These are phyloP conservation scores for Penicillium sclerotiorum DNA, from an alignment of 2,329 filamentous ascomycete species.

Conservation along the genomic window DNA sequence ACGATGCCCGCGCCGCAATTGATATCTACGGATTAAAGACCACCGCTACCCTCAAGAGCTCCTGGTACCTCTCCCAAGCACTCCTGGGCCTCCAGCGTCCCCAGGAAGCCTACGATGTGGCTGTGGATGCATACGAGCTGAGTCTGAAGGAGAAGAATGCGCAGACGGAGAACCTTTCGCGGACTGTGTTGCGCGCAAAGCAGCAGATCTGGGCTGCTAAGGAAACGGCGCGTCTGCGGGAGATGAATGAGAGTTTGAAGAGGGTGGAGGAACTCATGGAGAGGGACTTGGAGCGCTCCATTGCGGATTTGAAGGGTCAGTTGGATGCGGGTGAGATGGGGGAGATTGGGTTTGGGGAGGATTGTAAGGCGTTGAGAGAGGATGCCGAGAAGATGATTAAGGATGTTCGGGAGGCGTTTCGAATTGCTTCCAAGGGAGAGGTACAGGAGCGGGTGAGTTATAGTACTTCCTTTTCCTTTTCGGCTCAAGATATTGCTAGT, in stretches of 20 bases:
- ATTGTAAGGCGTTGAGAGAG: conserved; percentile 59
- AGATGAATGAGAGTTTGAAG: conserved; percentile 46
- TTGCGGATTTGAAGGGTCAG: conserved; percentile 38
- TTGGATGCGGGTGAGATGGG: conserved; percentile 49
- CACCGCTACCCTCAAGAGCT: conserved; percentile 73
- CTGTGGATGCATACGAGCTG: conserved; percentile 71
- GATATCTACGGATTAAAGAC: conserved; percentile 57
- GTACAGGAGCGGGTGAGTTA: conserved; percentile 46
- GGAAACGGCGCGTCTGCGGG: conserved; percentile 57
- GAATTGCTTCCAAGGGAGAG: conserved; percentile 44
- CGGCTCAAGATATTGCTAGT: too few relatives aligned
- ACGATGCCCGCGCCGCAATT: conserved; percentile 76
- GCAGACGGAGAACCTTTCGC: conserved; percentile 70
- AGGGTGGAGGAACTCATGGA: conserved; percentile 45
- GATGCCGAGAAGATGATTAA: conserved; percentile 52
- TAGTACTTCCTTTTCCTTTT: not conserved
- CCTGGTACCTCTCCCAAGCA: conserved; percentile 81
- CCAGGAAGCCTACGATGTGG: conserved; percentile 71
- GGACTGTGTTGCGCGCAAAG: conserved; percentile 76
- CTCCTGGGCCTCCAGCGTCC: conserved; percentile 73
- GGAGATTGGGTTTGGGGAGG: conserved; percentile 70
- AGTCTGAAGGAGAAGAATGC: conserved; percentile 66
- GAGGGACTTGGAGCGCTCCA: conserved; percentile 41
- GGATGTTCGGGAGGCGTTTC: conserved; percentile 49
- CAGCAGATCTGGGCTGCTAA: conserved; percentile 80